Percentiles rank a stretch among this genome's conserved stretches.
phyloP scores from a whole-genome alignment of 306 rosid species.

The Pueraria montana region DNA sequence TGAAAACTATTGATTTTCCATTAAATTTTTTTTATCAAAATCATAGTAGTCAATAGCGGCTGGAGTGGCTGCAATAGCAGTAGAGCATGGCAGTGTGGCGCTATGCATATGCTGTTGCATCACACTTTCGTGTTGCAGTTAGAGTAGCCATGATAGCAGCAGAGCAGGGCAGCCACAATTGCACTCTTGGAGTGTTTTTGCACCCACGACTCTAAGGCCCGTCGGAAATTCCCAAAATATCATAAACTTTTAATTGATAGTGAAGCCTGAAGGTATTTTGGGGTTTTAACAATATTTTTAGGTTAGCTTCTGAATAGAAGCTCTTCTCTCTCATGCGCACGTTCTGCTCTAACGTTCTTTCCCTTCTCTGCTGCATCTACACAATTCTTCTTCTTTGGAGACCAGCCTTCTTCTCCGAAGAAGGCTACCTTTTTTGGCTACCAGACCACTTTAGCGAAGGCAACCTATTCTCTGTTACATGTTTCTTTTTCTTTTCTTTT shows the following conservation, averaged over 20 bases:
- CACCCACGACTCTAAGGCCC: neutral
- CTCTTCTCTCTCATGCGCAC: neutral
- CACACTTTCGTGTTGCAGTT: neutral
- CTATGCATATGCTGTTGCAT: neutral
- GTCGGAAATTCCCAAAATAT: too few relatives aligned
- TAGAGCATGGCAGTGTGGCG: neutral
- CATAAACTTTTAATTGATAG: too few relatives aligned
- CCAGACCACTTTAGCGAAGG: neutral
- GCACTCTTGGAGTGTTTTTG: neutral
- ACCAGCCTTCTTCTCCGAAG: neutral
- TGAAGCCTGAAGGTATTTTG: neutral
- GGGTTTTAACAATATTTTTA: neutral
- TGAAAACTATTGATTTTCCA: constrained; percentile 4
- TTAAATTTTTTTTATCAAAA: neutral
- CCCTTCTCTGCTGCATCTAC: neutral
- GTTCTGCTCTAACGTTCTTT: neutral
- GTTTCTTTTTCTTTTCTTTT: too few relatives aligned
- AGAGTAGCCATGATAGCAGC: neutral
- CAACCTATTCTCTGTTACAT: too few relatives aligned
- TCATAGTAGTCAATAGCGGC: neutral
- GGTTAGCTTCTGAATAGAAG: neutral
- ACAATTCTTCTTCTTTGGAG: neutral
- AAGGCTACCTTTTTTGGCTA: neutral
- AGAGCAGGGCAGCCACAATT: neutral
- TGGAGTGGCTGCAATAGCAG: neutral